Conservation (phyloP, 306 rosid species). For the Trifolium subterraneum region DNA sequence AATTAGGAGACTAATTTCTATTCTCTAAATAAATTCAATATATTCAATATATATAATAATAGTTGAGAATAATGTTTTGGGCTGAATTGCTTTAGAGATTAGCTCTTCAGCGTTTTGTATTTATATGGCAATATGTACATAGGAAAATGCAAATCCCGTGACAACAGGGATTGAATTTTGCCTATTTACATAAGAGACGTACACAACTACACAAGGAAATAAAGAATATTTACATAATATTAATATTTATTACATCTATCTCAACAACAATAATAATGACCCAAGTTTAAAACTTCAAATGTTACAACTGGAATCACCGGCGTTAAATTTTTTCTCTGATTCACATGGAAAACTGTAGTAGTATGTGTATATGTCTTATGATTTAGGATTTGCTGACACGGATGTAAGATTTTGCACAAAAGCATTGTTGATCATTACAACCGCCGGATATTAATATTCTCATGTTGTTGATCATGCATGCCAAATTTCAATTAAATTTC, state of each 20-base stretch:
- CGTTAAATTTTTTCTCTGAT: not conserved
- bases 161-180: not conserved
- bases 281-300: slow-evolving; percentile 8
- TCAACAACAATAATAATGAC: not conserved
- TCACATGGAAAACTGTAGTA: slow-evolving; percentile 5
- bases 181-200: not conserved
- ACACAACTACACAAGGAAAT: not conserved
- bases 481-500: too few species aligned
- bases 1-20: not conserved
- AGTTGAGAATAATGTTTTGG: too few species aligned
- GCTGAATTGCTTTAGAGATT: too few species aligned
- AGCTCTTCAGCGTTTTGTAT: slow-evolving; percentile 3
- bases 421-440: not conserved
- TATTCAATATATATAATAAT: too few species aligned
- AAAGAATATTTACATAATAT: not conserved
- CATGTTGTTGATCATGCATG: slow-evolving; percentile 6
- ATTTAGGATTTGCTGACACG: slow-evolving; percentile 7
- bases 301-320: not conserved
- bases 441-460: not conserved
- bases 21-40: slow-evolving; percentile 35
- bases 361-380: slow-evolving; percentile 11
- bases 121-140: not conserved
- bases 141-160: not conserved
- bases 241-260: not conserved
- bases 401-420: not conserved